Percentiles rank a stretch among this genome's conserved stretches.
phyloP scores from a whole-genome alignment of 805 yeast genomes.

The Saturnispora hagleri region DNA sequence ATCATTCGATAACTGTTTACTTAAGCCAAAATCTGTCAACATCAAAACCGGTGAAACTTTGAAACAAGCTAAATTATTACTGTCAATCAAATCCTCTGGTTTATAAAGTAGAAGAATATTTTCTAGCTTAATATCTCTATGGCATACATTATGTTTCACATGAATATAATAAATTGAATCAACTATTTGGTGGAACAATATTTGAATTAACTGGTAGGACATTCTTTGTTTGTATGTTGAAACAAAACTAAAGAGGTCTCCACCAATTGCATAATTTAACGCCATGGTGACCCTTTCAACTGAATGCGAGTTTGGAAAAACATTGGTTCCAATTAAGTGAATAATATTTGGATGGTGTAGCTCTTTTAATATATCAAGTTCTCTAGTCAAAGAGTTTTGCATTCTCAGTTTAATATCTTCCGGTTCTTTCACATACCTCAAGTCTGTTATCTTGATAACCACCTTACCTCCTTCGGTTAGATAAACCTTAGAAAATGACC shows the following conservation, averaged over 20 bases:
- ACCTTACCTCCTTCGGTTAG: constrained; percentile 34
- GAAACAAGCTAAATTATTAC: not conserved
- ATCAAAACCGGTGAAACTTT: constrained; percentile 33
- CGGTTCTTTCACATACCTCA: constrained; percentile 20
- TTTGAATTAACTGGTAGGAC: constrained; percentile 40
- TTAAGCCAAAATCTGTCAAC: constrained; percentile 83
- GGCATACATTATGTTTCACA: constrained; percentile 51
- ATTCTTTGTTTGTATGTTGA: constrained; percentile 34
- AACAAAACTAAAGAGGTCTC: constrained; percentile 68
- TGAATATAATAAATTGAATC: constrained; percentile 70
- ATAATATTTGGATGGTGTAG: constrained; percentile 65
- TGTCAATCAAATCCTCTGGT: constrained; percentile 24
- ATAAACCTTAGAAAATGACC: constrained; percentile 61
- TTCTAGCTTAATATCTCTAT: constrained; percentile 87
- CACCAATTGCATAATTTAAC: constrained; percentile 74
- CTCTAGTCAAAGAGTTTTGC: constrained; percentile 61
- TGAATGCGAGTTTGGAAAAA: not conserved
- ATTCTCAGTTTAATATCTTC: constrained; percentile 38
- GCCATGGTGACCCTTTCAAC: constrained; percentile 35
- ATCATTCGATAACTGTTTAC: constrained; percentile 53
- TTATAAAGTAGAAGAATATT: constrained; percentile 48
- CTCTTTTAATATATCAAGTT: constrained; percentile 51
- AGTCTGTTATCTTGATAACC: constrained; percentile 59
- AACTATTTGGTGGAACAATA: constrained; percentile 63
- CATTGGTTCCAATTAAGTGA: constrained; percentile 42